Percentiles rank a stretch among this genome's conserved stretches.
Evolutionary conservation across 176 grass and related monocot genomes (phyloP).

Genomic region (Aechmea fasciata): DNA sequence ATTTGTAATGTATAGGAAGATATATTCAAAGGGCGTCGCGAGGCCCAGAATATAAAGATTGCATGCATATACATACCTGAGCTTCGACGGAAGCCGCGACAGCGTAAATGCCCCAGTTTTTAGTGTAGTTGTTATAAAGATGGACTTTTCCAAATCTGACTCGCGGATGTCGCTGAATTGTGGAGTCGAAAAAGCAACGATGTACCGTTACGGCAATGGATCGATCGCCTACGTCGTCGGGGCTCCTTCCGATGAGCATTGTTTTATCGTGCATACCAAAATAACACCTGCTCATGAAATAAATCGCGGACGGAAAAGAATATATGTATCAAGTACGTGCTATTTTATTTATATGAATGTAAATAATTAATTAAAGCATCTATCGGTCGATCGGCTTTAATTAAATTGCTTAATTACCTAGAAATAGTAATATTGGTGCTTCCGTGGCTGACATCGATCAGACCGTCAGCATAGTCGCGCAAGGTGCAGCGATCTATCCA

Average conservation of each 20-base stretch:
- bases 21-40: neutral
- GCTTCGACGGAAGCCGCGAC: conserved; percentile 58
- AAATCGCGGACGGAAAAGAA: neutral
- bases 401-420: conserved; percentile 6
- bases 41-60: neutral
- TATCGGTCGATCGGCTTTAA: neutral
- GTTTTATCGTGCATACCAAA: conserved; percentile 68
- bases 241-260: conserved; percentile 66
- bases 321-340: neutral
- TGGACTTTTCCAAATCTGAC: conserved; percentile 66
- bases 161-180: conserved; percentile 64
- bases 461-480: conserved; percentile 57
- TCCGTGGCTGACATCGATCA: conserved; percentile 60
- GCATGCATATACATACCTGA: conserved; percentile 20
- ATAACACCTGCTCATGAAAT: conserved; percentile 25
- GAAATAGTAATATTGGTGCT: conserved; percentile 79
- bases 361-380: neutral
- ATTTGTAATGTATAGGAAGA: neutral
- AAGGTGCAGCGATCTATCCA: conserved; percentile 74
- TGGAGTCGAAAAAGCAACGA: conserved; percentile 83
- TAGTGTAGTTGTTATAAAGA: conserved; percentile 93
- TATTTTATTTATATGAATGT: neutral
- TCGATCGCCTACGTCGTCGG: conserved; percentile 37
- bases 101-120: conserved; percentile 60
- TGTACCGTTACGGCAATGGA: conserved; percentile 66